phyloP scores from a whole-genome alignment of 2,329 filamentous ascomycete genomes.

The Fusarium chlamydosporum region DNA sequence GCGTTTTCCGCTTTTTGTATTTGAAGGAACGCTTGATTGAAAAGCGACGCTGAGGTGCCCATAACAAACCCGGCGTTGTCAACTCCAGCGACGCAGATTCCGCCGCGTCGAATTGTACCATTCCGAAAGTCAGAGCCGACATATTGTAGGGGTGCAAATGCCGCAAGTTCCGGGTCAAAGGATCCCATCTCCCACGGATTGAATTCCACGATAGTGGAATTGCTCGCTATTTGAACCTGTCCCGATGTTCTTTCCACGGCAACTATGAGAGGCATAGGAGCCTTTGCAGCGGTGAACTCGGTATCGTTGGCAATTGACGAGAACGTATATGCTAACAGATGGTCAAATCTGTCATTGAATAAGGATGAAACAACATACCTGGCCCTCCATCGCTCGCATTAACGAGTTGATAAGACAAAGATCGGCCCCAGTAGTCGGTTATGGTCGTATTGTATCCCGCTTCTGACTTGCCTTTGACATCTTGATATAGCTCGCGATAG shows the following conservation, averaged over 20 bases:
- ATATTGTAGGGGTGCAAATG: conserved; percentile 78
- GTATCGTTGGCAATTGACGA: conserved; percentile 71
- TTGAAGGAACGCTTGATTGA: conserved; percentile 81
- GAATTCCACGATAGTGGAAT: conserved; percentile 83
- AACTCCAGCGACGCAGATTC: conserved; percentile 80
- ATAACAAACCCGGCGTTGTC: conserved; percentile 88
- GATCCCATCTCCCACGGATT: conserved; percentile 85
- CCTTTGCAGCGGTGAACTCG: conserved; percentile 73
- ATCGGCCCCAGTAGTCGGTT: conserved; percentile 86
- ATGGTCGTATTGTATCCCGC: conserved; percentile 75
- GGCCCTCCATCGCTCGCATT: conserved; percentile 77
- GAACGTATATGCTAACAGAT: conserved; percentile 74
- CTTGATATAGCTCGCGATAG: conserved; percentile 70
- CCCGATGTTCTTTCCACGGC: conserved; percentile 76
- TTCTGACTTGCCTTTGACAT: conserved; percentile 72
- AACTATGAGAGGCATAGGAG: conserved; percentile 81
- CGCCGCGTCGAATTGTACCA: conserved; percentile 69
- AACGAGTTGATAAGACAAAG: conserved; percentile 82
- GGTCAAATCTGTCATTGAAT: background rate
- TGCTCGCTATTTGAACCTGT: conserved; percentile 68
- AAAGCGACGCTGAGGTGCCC: conserved; percentile 87
- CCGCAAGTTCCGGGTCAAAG: conserved; percentile 79
- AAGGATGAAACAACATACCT: conserved; percentile 11
- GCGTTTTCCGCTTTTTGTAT: conserved; percentile 58
- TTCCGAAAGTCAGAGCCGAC: conserved; percentile 79